A percentile compares a stretch with the other conserved stretches of the same genome.
Conservation (phyloP, 257 asterid species). For the Perilla frutescens region DNA sequence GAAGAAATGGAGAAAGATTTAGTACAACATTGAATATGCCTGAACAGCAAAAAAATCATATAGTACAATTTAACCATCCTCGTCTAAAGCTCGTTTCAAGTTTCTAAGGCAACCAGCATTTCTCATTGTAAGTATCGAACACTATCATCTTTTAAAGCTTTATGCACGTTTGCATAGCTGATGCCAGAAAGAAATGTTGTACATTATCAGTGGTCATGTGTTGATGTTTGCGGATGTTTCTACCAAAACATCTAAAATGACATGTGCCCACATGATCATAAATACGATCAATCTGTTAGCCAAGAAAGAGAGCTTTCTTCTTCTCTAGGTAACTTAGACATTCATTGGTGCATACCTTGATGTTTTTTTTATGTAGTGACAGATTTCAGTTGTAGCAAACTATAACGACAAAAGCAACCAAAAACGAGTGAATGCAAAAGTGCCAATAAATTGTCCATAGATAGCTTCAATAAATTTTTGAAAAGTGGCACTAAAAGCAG, state of each 20-base stretch:
- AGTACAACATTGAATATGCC: background rate
- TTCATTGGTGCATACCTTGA: background rate
- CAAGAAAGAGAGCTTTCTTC: background rate
- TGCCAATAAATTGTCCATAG: slow-evolving; percentile 6
- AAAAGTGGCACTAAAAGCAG: background rate
- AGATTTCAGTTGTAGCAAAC: background rate
- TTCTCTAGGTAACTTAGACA: background rate
- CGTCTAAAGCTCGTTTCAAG: background rate
- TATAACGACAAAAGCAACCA: background rate
- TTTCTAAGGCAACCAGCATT: slow-evolving; percentile 6
- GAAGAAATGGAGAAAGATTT: slow-evolving; percentile 40
- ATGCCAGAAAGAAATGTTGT: background rate
- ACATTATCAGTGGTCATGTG: background rate
- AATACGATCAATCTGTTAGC: background rate
- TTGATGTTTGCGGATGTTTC: too few species aligned
- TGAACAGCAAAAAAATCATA: background rate
- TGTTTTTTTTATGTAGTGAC: background rate
- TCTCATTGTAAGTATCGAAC: background rate
- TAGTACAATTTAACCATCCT: background rate
- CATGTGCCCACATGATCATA: background rate
- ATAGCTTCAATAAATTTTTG: slow-evolving; percentile 5
- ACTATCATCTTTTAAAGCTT: background rate
- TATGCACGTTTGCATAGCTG: too few species aligned
- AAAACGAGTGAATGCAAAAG: background rate
- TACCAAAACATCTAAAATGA: background rate